Evolutionary conservation across 2,329 filamentous ascomycete genomes (phyloP), one percentile per base, ranked within the genome.

Genomic region (Trichoderma sp.): DNA sequence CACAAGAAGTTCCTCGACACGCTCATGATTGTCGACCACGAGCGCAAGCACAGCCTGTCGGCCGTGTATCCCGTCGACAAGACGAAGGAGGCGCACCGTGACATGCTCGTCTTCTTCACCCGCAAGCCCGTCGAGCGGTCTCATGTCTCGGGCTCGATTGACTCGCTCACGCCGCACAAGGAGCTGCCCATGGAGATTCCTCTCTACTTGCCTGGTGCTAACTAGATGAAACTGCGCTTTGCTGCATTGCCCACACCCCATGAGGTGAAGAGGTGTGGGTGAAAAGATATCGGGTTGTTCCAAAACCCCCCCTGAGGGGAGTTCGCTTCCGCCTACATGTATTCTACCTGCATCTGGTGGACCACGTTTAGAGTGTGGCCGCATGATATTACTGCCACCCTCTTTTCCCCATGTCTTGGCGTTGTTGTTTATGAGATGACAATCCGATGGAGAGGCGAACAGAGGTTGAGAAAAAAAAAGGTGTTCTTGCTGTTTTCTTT

Each of bases 101-200:
- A 74, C 64, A 74, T 73, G 72, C 68, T 74, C 26, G 67, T 74
- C 55, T 72, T 74, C 57, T 73, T 73, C 66, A 74, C 71, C 5
- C 69, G 72, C 58, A 72, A 72, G 66, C 72, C 72, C 7, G 67
- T 69, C 21, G 67, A 69, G 1, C 64, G 64, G 41, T 68, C 61
- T 12, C 71, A 74, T 55, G 66, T 71, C 34, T 72, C 72, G 3
- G 70, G 68, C 1, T 60, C 67, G 34, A 68, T 72, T 30, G 72
- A 74, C 61, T 73, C 72, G 7, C 64, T 72, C 21, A 65, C 21
- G 1, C 68, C 71, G 6, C 72, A 74, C 65, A 56, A 61, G 28
- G 68, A 70, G 15, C 66, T 70, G 57, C 69, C 69, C 19, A 72
- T 73, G 71, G 68, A 73, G 64, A 61, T 73, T 14, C 71, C 71